Percentiles rank a stretch among this genome's conserved stretches.
Evolutionary conservation across 495 filamentous ascomycete species (phyloP).

Genomic region (Lepraria neglecta): DNA sequence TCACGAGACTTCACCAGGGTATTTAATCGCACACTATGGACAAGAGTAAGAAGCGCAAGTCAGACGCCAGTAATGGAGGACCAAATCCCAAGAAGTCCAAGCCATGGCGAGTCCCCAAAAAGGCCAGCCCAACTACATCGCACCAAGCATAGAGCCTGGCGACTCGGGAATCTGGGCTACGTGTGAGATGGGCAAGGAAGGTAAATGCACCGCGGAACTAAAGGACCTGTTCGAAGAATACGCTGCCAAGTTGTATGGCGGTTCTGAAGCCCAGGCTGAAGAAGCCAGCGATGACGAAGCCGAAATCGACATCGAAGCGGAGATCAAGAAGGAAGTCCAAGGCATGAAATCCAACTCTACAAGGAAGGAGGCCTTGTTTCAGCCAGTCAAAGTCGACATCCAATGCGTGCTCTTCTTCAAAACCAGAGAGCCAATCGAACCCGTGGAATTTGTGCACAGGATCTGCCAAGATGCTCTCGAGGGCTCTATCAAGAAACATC

Average conservation of each 20-base stretch:
- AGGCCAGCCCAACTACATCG: constrained; percentile 5
- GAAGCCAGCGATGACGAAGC: constrained; percentile 32
- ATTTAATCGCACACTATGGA: neutral
- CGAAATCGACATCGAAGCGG: constrained; percentile 70
- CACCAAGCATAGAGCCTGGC: constrained; percentile 55
- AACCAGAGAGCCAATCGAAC: constrained; percentile 63
- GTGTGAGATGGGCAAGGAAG: constrained; percentile 74
- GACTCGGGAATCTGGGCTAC: constrained; percentile 86
- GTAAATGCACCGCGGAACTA: constrained; percentile 67
- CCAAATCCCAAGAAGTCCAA: constrained; percentile 24
- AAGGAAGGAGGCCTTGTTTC: constrained; percentile 46
- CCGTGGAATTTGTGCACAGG: constrained; percentile 66
- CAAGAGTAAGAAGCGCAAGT: constrained; percentile 16
- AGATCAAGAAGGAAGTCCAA: constrained; percentile 71
- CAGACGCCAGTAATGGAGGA: neutral
- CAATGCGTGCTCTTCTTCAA: constrained; percentile 66
- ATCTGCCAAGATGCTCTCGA: constrained; percentile 62
- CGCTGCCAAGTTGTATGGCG: constrained; percentile 38
- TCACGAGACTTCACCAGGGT: too few species aligned
- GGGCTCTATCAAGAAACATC: constrained; percentile 51
- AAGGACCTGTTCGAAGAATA: constrained; percentile 64
- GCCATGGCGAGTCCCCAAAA: constrained; percentile 26
- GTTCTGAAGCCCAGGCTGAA: neutral
- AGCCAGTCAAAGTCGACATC: constrained; percentile 61
- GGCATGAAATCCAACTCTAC: constrained; percentile 50